Conservation (phyloP, 495 filamentous ascomycete genomes). For the Penicillium cataractarum region DNA sequence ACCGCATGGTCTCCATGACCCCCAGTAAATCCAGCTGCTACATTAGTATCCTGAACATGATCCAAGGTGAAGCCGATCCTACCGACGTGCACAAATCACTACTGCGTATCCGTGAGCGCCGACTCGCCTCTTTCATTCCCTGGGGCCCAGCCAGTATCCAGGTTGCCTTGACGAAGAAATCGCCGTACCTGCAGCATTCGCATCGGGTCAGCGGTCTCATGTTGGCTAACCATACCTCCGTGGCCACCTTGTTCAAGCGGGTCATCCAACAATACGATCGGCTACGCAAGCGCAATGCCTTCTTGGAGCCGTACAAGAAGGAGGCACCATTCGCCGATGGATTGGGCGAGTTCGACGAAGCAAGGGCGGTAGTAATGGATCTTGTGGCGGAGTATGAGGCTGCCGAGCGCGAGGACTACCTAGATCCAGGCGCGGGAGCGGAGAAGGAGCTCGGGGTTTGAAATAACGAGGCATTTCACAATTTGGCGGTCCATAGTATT, state of each 20-base stretch:
- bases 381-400: slow-evolving; percentile 94
- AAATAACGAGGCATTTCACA: slow-evolving; percentile 10
- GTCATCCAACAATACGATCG: slow-evolving; percentile 88
- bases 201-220: slow-evolving; percentile 96
- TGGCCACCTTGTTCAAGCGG: slow-evolving; percentile 94
- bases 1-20: slow-evolving; percentile 96
- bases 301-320: slow-evolving; percentile 93
- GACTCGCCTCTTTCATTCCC: slow-evolving; percentile 93
- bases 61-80: slow-evolving; percentile 96
- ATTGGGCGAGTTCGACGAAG: slow-evolving; percentile 93
- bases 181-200: slow-evolving; percentile 83
- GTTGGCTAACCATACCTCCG: slow-evolving; percentile 97
- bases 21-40: slow-evolving; percentile 97
- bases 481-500: not conserved
- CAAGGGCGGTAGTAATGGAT: slow-evolving; percentile 83
- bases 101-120: slow-evolving; percentile 91
- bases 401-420: slow-evolving; percentile 84
- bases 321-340: slow-evolving; percentile 89
- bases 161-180: slow-evolving; percentile 94
- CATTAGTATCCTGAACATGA: slow-evolving; percentile 98
- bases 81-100: slow-evolving; percentile 98
- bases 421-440: slow-evolving; percentile 67
- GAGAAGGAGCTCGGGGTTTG: slow-evolving; percentile 46
- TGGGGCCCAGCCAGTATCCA: slow-evolving; percentile 99
- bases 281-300: slow-evolving; percentile 94